Evolutionary conservation across 1,139 yeast genomes (phyloP), one percentile per base, ranked within the genome.

Genomic region (Yamadazyma conglobata): DNA sequence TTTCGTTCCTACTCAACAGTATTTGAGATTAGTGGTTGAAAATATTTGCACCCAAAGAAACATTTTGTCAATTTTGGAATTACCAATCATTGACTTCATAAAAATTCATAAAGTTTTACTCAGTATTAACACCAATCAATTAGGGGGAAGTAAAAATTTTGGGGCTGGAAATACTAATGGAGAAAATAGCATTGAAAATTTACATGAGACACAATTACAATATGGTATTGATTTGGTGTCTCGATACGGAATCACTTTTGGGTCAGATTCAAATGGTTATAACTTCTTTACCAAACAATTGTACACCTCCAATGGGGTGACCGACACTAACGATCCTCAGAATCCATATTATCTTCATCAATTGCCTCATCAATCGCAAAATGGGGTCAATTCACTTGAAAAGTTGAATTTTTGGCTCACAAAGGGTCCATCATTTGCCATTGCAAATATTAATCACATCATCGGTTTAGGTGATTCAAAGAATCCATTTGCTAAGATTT

Each of bases 1-100:
- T 6, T 83, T 83, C 56, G 87, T 81, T 5, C 93, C 93, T 18
- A 81, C 91, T 4, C 79, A 75, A 35, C 88, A 81, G 46, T 83
- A 83, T 48, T 66, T 83, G 52, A 68, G 82, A 44, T 65, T 82
- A 56, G 88, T 83, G 19, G 84, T 83, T 34, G 91, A 82, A 45
- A 82, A 82, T 47, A 83, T 82, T 41, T 81, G 80, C 45, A 73
- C 83, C 27, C 89, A 79, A 51, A 63, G 89, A 46, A 73, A 82
- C 61, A 60, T 82, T 48, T 59, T 76, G 32, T 74, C 77, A 12
- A 58, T 73, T 22, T 58, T 72, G 32, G 83, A 73, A 50, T 67
- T 75, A 52, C 77, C 80, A 12, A 75, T 76, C 43, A 74, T 78
- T 44, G 85, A 79, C 46, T 78, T 77, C 46, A 77, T 77, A 30